Conservation (phyloP, 2,329 filamentous ascomycete genomes). For the Paecilomyces sp. region DNA sequence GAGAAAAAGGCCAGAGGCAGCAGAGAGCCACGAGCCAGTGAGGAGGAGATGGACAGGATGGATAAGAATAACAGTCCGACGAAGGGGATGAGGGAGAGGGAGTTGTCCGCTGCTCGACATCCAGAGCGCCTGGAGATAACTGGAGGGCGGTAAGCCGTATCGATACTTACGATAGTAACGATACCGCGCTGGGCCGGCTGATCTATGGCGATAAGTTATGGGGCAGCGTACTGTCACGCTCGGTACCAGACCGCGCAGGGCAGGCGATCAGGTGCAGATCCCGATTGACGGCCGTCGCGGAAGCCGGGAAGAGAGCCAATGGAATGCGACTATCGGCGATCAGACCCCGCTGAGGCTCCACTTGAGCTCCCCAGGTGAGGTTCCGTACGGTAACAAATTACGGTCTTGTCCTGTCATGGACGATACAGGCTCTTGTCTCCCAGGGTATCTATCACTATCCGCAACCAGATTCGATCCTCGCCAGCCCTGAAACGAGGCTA, state of each 20-base stretch:
- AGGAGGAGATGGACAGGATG: background rate
- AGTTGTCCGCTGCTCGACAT: background rate
- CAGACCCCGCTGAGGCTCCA: background rate
- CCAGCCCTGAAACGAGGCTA: background rate
- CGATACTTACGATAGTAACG: background rate
- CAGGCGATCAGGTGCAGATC: constrained; percentile 1
- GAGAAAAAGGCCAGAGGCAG: background rate
- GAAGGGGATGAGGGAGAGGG: background rate
- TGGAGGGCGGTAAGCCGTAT: background rate
- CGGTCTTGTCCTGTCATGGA: background rate
- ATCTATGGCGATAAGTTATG: background rate
- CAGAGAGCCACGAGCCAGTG: background rate
- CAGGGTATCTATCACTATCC: background rate
- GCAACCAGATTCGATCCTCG: background rate
- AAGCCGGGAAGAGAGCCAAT: background rate
- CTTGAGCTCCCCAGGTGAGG: background rate
- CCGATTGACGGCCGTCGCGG: background rate
- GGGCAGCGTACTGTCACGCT: background rate
- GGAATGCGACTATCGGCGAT: background rate
- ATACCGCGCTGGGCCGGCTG: background rate
- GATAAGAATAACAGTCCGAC: background rate
- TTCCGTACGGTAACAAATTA: background rate
- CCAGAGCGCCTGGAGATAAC: background rate
- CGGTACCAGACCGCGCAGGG: background rate
- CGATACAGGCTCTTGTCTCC: background rate